Evolutionary conservation across 2,329 filamentous ascomycete species (phyloP), one percentile per base, ranked within the genome.

Genomic region (Fusarium penzigii): DNA sequence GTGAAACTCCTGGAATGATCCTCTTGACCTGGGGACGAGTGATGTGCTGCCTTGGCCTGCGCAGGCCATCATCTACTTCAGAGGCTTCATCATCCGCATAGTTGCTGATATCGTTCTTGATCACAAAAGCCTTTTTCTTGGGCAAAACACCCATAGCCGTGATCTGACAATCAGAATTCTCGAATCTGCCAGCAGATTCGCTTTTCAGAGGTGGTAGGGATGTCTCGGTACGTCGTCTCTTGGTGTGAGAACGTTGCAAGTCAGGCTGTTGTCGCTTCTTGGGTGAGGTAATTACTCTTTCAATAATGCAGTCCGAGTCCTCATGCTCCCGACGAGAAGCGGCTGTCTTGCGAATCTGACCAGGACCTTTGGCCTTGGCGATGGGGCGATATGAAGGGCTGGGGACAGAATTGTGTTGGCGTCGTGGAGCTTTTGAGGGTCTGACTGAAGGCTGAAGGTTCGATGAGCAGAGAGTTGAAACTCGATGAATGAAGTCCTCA

Each of bases 231-330:
- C 50, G 52, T 42, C 46, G 52, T 49, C 56, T 63, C 46, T 64
- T 63, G 29, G 20, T 25, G 3, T 44, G 47, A 5, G 41, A 38
- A 9, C 51, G 34, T 17, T 47, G 49, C 8, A 41, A 41, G 9
- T 49, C 16, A 8, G 11, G 25, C 6, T 44, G 48, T 3, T 17
- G 34, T 9, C 43, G 52, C 44, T 44, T 57, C 43, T 53, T 57
- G 6, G 56, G 52, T 17, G 52, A 49, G 17, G 48, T 41, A n/a
- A 39, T 16, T n/a, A 45, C 48, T n/a, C 55, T 62, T 39, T 60
- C 58, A n/a, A 55, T 56, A 8, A 58, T 29, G 38, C 56, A 56
- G 29, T 64, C 63, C 2, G 57, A 56, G 12, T 52, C 53, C 16
- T 61, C 44, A 3, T 38, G 46, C 3, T 38, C 20, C 20, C 20